Evolutionary conservation across 306 rosid species (phyloP).

Genomic region (Delonix regia): DNA sequence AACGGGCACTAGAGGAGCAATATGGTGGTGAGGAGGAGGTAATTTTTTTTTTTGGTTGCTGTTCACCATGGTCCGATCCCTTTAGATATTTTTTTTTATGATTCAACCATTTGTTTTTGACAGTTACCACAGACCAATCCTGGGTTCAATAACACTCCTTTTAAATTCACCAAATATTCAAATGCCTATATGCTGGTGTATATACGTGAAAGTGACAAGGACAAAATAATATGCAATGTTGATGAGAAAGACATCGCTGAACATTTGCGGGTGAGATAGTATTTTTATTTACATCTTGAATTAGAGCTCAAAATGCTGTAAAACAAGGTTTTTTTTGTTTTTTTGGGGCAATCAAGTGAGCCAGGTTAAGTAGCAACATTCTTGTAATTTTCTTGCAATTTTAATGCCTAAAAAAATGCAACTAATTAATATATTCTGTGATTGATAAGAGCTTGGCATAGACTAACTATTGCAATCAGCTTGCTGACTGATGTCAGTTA

Average conservation of each 20-base stretch:
- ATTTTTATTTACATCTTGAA: constrained; percentile 20
- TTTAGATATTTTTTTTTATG: constrained; percentile 25
- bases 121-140: constrained; percentile 94
- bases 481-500: constrained; percentile 3
- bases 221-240: constrained; percentile 87
- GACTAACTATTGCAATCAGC: constrained; percentile 18
- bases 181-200: constrained; percentile 98
- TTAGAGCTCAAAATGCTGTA: background rate
- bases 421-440: background rate
- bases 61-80: constrained; percentile 20
- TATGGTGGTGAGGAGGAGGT: constrained; percentile 99
- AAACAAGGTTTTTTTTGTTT: too few relatives aligned
- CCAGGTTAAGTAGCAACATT: constrained; percentile 7
- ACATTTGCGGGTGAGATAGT: constrained; percentile 83
- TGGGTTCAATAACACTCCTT: constrained; percentile 92
- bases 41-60: constrained; percentile 26
- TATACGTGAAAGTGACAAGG: constrained; percentile 95
- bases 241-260: constrained; percentile 98
- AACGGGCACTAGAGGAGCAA: constrained; percentile 93
- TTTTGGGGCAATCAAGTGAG: too few relatives aligned
- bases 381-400: constrained; percentile 9
- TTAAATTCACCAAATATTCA: constrained; percentile 92
- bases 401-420: background rate
- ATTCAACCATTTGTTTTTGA: constrained; percentile 28
- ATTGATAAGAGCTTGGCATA: background rate